Percentiles rank a stretch among this genome's conserved stretches.
Evolutionary conservation across 2,329 filamentous ascomycete genomes (phyloP).

Genomic region (Didymosphaeria variabile): DNA sequence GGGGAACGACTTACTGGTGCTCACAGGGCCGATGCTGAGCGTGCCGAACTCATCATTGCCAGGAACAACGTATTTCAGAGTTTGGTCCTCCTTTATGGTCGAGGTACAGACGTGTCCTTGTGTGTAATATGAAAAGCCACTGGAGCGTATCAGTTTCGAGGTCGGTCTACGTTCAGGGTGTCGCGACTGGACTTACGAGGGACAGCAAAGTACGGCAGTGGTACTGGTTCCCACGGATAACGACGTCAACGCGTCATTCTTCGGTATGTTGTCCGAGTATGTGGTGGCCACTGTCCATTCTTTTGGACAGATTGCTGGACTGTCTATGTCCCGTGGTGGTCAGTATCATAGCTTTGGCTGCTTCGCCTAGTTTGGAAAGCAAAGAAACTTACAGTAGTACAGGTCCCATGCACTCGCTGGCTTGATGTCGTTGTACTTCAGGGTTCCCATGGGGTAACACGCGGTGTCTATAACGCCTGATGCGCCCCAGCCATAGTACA

Average conservation of each 20-base stretch:
- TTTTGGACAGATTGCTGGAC: constrained; percentile 3
- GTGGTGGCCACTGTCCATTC: neutral
- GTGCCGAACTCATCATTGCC: neutral
- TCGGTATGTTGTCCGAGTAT: neutral
- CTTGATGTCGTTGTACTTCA: neutral
- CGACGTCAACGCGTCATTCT: neutral
- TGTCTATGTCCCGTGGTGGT: neutral
- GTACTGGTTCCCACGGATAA: neutral
- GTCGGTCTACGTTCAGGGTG: neutral
- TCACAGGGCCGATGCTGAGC: neutral
- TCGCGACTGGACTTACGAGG: neutral
- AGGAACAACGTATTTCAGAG: neutral
- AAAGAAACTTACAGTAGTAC: constrained; percentile 1
- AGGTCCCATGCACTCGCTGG: neutral
- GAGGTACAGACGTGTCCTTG: constrained; percentile 6
- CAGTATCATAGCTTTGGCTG: neutral
- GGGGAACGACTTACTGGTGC: constrained; percentile 1
- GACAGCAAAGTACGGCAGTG: constrained; percentile 2
- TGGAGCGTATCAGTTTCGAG: neutral
- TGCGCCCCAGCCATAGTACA: constrained; percentile 6
- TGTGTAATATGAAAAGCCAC: neutral
- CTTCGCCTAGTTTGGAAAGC: neutral
- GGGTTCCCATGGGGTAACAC: neutral
- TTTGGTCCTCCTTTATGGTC: neutral
- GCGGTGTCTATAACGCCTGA: neutral